These are phyloP conservation scores for Falciphora oryzae DNA, from an alignment of 2,329 filamentous ascomycete species.

Conservation along the genomic window DNA sequence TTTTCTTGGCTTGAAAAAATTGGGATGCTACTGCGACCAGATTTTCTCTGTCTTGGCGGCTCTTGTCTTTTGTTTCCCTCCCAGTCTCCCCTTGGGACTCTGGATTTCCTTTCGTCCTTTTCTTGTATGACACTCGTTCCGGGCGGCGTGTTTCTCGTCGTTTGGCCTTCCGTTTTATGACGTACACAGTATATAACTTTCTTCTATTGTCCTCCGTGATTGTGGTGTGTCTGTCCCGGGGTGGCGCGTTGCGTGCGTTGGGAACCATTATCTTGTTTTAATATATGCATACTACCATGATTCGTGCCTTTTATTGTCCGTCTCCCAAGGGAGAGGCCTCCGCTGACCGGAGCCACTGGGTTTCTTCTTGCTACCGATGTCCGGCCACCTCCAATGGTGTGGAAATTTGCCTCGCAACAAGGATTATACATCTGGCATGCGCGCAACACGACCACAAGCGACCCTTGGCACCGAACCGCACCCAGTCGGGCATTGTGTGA, in stretches of 20 bases:
- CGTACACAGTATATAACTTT: slow-evolving; percentile 12
- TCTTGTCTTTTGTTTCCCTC: neutral
- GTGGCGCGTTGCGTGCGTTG: neutral
- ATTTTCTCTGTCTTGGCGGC: neutral
- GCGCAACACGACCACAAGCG: too few relatives aligned
- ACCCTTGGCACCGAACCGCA: too few relatives aligned
- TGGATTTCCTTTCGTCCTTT: neutral
- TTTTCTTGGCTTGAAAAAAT: neutral
- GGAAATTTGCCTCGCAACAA: too few relatives aligned
- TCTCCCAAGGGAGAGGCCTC: too few relatives aligned
- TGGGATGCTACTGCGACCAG: neutral
- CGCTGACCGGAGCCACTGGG: too few relatives aligned
- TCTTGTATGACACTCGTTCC: neutral
- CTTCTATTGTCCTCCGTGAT: slow-evolving; percentile 2
- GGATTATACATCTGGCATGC: too few relatives aligned
- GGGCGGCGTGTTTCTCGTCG: neutral
- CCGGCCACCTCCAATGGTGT: too few relatives aligned
- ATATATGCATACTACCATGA: neutral
- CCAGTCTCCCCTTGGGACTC: neutral
- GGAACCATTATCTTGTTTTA: neutral
- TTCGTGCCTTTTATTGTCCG: neutral
- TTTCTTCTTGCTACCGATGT: too few relatives aligned
- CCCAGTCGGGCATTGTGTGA: too few relatives aligned
- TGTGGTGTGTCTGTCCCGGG: neutral
- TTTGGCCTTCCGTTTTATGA: neutral